phyloP scores from a whole-genome alignment of 164 flowering plant genomes.

The Sedum album region DNA sequence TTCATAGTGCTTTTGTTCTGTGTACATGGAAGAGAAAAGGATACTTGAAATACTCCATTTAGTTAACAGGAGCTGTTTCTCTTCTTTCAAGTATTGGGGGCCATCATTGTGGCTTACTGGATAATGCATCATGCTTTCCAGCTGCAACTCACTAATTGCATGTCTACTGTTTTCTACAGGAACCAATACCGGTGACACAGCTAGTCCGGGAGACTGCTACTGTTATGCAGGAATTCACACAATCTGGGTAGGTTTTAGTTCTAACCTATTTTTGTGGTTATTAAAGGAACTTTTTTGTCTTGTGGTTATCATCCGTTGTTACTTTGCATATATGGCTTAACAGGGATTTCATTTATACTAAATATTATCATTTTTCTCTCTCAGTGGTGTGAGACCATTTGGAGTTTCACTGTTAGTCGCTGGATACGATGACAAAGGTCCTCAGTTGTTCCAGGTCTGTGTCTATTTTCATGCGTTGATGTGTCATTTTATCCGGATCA shows the following conservation, averaged over 20 bases:
- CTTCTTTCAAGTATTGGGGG: neutral
- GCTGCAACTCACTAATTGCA: neutral
- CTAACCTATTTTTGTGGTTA: neutral
- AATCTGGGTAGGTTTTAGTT: slow-evolving; percentile 65
- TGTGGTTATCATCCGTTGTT: neutral
- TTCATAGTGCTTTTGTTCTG: neutral
- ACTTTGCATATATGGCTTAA: neutral
- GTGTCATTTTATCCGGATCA: neutral
- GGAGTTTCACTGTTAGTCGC: slow-evolving; percentile 95
- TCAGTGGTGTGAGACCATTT: slow-evolving; percentile 97
- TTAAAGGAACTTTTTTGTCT: neutral
- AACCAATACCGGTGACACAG: slow-evolving; percentile 88
- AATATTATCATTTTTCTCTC: neutral
- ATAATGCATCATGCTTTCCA: neutral
- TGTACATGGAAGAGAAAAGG: no score
- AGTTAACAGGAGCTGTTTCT: neutral
- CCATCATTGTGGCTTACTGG: no score
- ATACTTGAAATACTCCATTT: no score
- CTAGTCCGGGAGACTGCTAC: slow-evolving; percentile 96
- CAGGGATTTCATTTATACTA: neutral
- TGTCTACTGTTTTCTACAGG: slow-evolving; percentile 32
- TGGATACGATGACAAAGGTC: slow-evolving; percentile 96
- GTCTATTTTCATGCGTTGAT: neutral
- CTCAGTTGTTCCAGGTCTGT: slow-evolving; percentile 88
- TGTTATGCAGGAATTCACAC: slow-evolving; percentile 98